Evolutionary conservation across 495 filamentous ascomycete species (phyloP).

Genomic region (Neurospora cerealis): DNA sequence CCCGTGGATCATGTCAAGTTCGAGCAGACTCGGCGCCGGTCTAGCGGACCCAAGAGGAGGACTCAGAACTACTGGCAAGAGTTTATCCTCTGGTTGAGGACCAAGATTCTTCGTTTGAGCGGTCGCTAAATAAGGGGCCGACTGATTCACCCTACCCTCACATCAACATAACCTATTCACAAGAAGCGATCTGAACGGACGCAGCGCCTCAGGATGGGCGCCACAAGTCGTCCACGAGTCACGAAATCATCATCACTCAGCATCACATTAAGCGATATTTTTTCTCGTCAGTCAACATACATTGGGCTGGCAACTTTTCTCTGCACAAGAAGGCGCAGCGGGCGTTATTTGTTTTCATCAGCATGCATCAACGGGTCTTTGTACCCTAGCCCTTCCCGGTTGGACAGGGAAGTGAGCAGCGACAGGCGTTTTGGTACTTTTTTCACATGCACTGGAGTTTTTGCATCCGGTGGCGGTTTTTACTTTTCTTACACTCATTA

Average conservation of each 20-base stretch:
- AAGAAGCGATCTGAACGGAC: background rate
- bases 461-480: background rate
- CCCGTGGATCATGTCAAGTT: slow-evolving; percentile 24
- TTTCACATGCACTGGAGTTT: background rate
- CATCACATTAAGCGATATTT: background rate
- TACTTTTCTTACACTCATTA: background rate
- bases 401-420: background rate
- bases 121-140: slow-evolving; percentile 8
- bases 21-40: slow-evolving; percentile 20
- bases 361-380: background rate
- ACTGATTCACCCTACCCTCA: background rate
- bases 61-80: slow-evolving; percentile 43
- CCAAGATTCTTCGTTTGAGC: slow-evolving; percentile 35
- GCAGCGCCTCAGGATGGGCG: background rate
- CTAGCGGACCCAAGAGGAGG: slow-evolving; percentile 39
- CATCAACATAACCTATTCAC: background rate
- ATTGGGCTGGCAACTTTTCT: background rate
- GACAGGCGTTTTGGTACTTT: background rate
- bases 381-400: background rate
- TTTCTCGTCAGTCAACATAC: background rate
- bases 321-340: background rate
- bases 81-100: slow-evolving; percentile 46
- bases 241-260: background rate
- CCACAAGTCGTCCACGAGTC: background rate
- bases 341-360: background rate